Evolutionary conservation across 345 rosid genomes (phyloP), one percentile per base, ranked within the genome.

Genomic region (Hypericum androsaemum): DNA sequence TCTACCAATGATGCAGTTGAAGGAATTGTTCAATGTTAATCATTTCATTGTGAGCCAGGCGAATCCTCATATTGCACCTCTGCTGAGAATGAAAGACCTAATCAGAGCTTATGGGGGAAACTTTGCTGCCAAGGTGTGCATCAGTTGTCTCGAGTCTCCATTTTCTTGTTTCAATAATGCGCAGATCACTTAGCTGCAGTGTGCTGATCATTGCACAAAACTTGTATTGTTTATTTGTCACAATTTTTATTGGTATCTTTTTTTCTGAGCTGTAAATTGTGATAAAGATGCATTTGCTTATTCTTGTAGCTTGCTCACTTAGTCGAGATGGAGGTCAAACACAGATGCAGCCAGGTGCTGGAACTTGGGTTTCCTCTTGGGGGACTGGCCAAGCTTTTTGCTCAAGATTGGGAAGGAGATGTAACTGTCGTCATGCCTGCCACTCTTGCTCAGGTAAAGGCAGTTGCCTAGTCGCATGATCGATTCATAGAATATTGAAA

Each of bases 321-420:
- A n/a, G 67, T 74, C 12, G 98, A 88, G 78, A 81, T 88, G 95
- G 98, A 92, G 75, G 86, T 85, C 43, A 92, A 92, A 65, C 97
- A 92, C 71, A 85, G 97, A 72, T 92, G 86, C 68, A 80, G 74
- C 64, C 98, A 92, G 57, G 71, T 83, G 11, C 39, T 88, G 65
- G 95, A 83, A 72, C 94, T 92, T 5, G 98, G 98, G 41, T 92
- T 92, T 71, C 98, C 89, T 0, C 62, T 92, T 0, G 97, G 98
- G 52, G 97, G 98, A 69, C 57, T 92, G 9, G 95, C 98, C 32
- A 84, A 71, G 78, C 80, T 92, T 44, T 88, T 85, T 72, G 89
- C 97, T 65, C 98, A 92, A 65, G 98, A 92, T 41, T 88, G 98
- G 98, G 98, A 92, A 66, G 98, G 98, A 6, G 98, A 92, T 65